Base-by-base conservation (phyloP, 257 asterid genomes). In the Solanum arcanum region DNA sequence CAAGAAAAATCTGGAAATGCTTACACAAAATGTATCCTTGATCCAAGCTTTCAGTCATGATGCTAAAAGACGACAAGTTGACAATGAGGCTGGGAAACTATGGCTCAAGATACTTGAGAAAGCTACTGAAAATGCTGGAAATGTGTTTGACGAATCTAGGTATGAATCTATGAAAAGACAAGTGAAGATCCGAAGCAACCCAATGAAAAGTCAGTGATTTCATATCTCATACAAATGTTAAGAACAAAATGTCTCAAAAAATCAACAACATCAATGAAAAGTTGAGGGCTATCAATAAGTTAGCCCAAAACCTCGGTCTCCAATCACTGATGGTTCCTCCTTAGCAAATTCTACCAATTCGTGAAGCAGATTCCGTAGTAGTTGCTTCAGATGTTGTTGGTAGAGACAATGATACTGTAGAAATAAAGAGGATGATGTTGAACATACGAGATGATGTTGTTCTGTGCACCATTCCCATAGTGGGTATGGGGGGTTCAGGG, bases 131-230 rank as follows among this genome's bases (percentile, higher is more conserved):
- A 89, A 87, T 86, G 86, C 77, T 64, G 87, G 86, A 33, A n/a
- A 74, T 35, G 15, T 86, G n/a, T 52, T 90, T 68, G 92, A 88
- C 20, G 89, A 86, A 27, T 27, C 82, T 5, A 75, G 59, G 10
- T 90, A 83, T 68, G 88, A 86, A 83, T 41, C 13, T 21, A 66
- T 59, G 13, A 59, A 59, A 59, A 20, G 11, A 59, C 66, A 21
- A 59, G 35, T 37, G 83, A 41, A 74, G 1, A 20, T 74, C 18
- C 31, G 6, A 20, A 35, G 11, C 10, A 37, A 33, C 8, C 16
- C 41, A 41, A 60, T 68, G 49, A 25, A 29, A 83, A 86, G 82
- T 83, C 25, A n/a, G 86, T 56, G 49, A 25, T 62, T 84, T 35
- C 87, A 23, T 41, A 35, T 68, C 75, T 68, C 75, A 68, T 68